Conservation (phyloP, 2,329 filamentous ascomycete genomes). For the Cercospora zeae-maydis region DNA sequence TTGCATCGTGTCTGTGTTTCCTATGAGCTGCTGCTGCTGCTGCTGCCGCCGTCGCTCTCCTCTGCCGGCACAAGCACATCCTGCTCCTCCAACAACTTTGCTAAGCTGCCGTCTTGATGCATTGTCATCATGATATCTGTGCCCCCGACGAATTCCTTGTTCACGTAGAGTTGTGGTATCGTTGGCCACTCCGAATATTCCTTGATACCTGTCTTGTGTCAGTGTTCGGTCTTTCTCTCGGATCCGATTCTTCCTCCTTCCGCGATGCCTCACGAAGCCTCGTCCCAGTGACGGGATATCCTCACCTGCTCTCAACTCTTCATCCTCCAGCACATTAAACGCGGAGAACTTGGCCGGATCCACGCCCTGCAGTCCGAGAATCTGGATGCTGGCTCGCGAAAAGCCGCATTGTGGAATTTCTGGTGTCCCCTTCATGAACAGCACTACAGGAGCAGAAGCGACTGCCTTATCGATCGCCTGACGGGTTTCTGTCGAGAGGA, state of each 20-base stretch:
- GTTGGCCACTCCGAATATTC: constrained; percentile 99
- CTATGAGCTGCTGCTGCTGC: constrained; percentile 18
- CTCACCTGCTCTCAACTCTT: constrained; percentile 74
- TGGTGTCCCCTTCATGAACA: constrained; percentile 99
- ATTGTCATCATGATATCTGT: constrained; percentile 95
- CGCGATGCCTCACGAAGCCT: not conserved
- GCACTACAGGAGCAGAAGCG: constrained; percentile 79
- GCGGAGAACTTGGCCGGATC: constrained; percentile 96
- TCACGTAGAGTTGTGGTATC: constrained; percentile 92
- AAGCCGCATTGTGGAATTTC: constrained; percentile 96
- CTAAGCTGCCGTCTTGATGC: constrained; percentile 93
- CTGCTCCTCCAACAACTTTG: constrained; percentile 89
- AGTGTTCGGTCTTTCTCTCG: not conserved
- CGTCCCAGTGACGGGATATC: not conserved
- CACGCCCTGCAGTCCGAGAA: constrained; percentile 89
- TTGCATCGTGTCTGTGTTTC: not conserved
- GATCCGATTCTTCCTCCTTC: not conserved
- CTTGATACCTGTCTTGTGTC: constrained; percentile 72
- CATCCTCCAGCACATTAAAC: constrained; percentile 93
- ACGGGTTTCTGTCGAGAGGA: constrained; percentile 75
- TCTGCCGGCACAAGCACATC: constrained; percentile 70
- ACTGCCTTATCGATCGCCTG: constrained; percentile 89
- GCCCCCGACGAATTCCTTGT: constrained; percentile 95
- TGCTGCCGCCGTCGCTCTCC: constrained; percentile 38
- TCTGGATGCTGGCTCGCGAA: constrained; percentile 90